Evolutionary conservation across 2,329 filamentous ascomycete genomes (phyloP).

Genomic region (Colletotrichum sublineola): DNA sequence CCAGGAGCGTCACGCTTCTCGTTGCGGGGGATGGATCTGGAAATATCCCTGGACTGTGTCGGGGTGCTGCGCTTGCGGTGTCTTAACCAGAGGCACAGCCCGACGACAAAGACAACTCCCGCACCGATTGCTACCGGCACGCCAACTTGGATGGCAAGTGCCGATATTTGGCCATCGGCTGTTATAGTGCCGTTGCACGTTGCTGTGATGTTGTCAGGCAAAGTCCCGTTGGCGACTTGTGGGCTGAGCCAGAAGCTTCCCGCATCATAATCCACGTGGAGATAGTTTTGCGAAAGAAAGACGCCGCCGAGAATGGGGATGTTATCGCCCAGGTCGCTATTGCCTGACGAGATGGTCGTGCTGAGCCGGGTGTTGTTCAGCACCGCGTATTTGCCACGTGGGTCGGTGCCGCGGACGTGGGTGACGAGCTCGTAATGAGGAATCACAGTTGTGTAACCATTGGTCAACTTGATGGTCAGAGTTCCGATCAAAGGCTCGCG

Average conservation of each 20-base stretch:
- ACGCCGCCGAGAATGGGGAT: slow-evolving; percentile 41
- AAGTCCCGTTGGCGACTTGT: slow-evolving; percentile 35
- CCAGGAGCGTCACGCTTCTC: slow-evolving; percentile 38
- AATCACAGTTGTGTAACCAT: slow-evolving; percentile 43
- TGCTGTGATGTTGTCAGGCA: slow-evolving; percentile 32
- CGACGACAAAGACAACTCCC: slow-evolving; percentile 16
- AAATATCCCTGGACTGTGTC: background rate
- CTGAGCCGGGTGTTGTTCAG: slow-evolving; percentile 35
- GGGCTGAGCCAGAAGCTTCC: slow-evolving; percentile 43
- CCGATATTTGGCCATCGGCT: background rate
- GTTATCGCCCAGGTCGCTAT: slow-evolving; percentile 41
- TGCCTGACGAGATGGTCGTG: slow-evolving; percentile 32
- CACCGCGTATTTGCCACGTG: slow-evolving; percentile 38
- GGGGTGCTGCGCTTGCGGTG: slow-evolving; percentile 10
- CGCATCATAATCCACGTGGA: slow-evolving; percentile 39
- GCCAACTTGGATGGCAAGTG: slow-evolving; percentile 27
- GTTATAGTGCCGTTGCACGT: slow-evolving; percentile 28
- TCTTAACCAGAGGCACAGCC: slow-evolving; percentile 33
- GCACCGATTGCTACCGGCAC: slow-evolving; percentile 29
- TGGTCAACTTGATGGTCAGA: slow-evolving; percentile 40
- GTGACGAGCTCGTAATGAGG: slow-evolving; percentile 43
- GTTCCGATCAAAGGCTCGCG: slow-evolving; percentile 37
- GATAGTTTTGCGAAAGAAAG: slow-evolving; percentile 43
- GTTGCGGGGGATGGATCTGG: slow-evolving; percentile 29
- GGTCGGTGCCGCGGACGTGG: slow-evolving; percentile 39